Evolutionary conservation across 2,329 filamentous ascomycete genomes (phyloP).

Genomic region (Apiospora saccharicola): DNA sequence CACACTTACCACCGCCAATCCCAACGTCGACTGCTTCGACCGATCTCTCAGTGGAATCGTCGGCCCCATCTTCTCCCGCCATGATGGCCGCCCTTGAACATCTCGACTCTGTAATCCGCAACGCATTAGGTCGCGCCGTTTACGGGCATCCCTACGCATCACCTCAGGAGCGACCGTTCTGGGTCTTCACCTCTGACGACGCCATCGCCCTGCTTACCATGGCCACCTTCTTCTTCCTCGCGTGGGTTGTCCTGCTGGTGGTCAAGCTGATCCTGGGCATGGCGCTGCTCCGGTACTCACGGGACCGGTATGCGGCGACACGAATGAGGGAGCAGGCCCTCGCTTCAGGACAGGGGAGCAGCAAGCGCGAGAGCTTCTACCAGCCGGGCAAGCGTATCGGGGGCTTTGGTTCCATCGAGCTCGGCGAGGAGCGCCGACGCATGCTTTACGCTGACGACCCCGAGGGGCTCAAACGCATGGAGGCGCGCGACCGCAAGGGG

Average conservation of each 20-base stretch:
- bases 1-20: conserved; percentile 79
- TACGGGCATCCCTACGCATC: conserved; percentile 64
- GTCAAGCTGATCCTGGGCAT: conserved; percentile 89
- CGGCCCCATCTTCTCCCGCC: conserved; percentile 71
- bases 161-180: conserved; percentile 52
- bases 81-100: conserved; percentile 81
- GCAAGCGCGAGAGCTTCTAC: conserved; percentile 62
- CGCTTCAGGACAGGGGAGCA: conserved; percentile 51
- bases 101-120: conserved; percentile 79
- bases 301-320: conserved; percentile 82
- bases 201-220: conserved; percentile 80
- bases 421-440: conserved; percentile 84
- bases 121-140: conserved; percentile 77
- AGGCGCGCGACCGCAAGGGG: conserved; percentile 69
- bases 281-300: conserved; percentile 79
- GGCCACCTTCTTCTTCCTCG: conserved; percentile 82
- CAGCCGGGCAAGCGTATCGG: conserved; percentile 79
- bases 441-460: conserved; percentile 89
- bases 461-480: conserved; percentile 69
- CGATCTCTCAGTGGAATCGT: conserved; percentile 69
- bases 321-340: conserved; percentile 69
- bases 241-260: conserved; percentile 85
- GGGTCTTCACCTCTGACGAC: conserved; percentile 73
- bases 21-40: conserved; percentile 67
- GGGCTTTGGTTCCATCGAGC: conserved; percentile 84